Evolutionary conservation across 139 green algal genomes (phyloP).

Genomic region (Chlamydomonas sp.): DNA sequence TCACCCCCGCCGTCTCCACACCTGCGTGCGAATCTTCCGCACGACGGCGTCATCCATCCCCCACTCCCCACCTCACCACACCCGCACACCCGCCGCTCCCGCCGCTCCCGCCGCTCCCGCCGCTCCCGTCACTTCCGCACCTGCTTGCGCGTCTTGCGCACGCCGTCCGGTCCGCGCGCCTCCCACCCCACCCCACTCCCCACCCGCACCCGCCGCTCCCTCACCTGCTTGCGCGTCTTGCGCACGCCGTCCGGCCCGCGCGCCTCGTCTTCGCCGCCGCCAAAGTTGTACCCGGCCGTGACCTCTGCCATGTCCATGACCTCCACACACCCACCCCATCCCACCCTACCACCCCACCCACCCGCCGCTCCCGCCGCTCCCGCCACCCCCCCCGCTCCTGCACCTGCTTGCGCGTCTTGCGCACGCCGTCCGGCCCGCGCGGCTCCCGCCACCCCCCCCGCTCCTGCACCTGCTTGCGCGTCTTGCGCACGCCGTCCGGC

Average conservation of each 20-base stretch:
- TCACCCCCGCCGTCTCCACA: conserved; percentile 23
- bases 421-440: too few species aligned
- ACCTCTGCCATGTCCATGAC: too few species aligned
- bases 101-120: too few species aligned
- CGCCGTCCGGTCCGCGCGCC: conserved; percentile 20
- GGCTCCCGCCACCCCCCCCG: too few species aligned
- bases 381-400: conserved; percentile 59
- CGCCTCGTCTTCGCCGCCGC: conserved; percentile 32
- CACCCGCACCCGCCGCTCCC: conserved; percentile 9
- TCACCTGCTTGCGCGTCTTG: conserved; percentile 63
- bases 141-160: conserved; percentile 57
- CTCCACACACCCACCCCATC: too few species aligned
- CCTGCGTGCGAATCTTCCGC: conserved; percentile 59
- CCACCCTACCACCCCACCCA: too few species aligned
- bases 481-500: conserved; percentile 45
- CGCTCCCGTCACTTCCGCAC: conserved; percentile 29
- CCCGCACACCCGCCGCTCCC: too few species aligned
- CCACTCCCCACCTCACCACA: too few species aligned
- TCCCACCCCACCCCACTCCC: not conserved
- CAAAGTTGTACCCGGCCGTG: conserved; percentile 60
- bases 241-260: conserved; percentile 30
- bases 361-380: too few species aligned
- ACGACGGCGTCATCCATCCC: too few species aligned
- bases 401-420: conserved; percentile 24
- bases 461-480: conserved; percentile 53